Base-by-base conservation (phyloP, 2,329 filamentous ascomycete genomes). In the Blumeria hordei region DNA sequence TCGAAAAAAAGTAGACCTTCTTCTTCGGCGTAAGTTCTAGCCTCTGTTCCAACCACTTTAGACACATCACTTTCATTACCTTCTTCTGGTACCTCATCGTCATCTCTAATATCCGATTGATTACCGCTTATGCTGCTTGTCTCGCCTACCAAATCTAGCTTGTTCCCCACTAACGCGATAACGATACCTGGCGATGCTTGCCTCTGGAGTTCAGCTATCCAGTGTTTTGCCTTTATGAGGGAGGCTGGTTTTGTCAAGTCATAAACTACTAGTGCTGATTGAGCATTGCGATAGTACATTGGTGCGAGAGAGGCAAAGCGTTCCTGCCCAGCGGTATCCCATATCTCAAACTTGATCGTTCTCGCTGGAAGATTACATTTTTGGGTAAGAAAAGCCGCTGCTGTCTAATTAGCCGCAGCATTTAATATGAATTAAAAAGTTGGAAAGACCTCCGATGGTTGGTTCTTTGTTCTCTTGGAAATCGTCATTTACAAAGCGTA, bases 391-490 rank as follows among this genome's bases (percentile, higher is more conserved):
- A 98, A 98, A 60, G 92, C 92, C 65, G 92, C 92, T 94, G 62
- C 59, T 55, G 50, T 53, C 53, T 56, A 51, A 51, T 52, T 55
- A 53, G 45, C 39, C 37, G 14, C 7, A 28, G 33, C 9, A 28
- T 18, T 47, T n/a, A 9, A 36, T 21, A 37, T 39, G 47, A 28
- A 18, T 9, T 39, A 28, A 18, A 11, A 43, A 16, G n/a, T 39
- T 18, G 32, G 18, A n/a, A 37, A 39, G 49, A 93, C 88, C 88
- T 75, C 92, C 92, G 71, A 98, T 98, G 61, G 92, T 98, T 59
- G 92, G 92, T 69, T 98, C 92, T 75, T 96, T 96, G 72, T 96
- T 96, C 72, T 96, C 92, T 74, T 98, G 92, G 66, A 98, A 98
- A 71, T 96, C 90, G 72, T 98, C 92, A 76, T 96, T 96, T 67